Conservation (phyloP, 2,329 filamentous ascomycete genomes). For the Eurotiales sp. region DNA sequence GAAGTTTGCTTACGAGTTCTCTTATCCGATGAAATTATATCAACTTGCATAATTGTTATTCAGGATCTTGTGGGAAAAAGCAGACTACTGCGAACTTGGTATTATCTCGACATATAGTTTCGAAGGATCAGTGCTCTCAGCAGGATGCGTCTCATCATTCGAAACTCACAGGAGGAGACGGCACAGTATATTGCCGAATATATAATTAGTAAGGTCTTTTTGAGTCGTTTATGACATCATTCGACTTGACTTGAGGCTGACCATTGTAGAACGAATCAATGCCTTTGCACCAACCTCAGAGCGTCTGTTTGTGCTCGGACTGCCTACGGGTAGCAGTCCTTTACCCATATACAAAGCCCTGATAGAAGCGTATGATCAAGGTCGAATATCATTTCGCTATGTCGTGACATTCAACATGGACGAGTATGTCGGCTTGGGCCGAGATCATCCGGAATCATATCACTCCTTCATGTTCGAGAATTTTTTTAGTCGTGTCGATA, state of each 20-base stretch:
- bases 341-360: conserved; percentile 53
- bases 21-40: no score
- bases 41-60: no score
- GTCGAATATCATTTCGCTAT: conserved; percentile 68
- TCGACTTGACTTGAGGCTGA: not conserved
- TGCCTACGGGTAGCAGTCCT: conserved; percentile 58
- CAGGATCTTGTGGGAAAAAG: no score
- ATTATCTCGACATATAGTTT: no score
- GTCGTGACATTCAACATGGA: conserved; percentile 85
- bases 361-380: conserved; percentile 60
- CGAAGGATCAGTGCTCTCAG: no score
- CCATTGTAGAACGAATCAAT: conserved; percentile 11
- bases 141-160: conserved; percentile 15
- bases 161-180: conserved; percentile 1
- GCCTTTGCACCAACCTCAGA: conserved; percentile 11
- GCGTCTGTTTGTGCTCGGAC: conserved; percentile 66
- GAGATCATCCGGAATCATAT: conserved; percentile 72
- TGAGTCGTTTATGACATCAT: not conserved
- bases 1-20: no score
- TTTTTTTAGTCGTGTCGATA: conserved; percentile 74
- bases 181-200: conserved; percentile 13
- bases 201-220: conserved; percentile 11
- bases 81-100: no score
- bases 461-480: conserved; percentile 82
- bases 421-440: conserved; percentile 74